Evolutionary conservation across 75 land plant species (phyloP).

Genomic region (Sequoia sempervirens): DNA sequence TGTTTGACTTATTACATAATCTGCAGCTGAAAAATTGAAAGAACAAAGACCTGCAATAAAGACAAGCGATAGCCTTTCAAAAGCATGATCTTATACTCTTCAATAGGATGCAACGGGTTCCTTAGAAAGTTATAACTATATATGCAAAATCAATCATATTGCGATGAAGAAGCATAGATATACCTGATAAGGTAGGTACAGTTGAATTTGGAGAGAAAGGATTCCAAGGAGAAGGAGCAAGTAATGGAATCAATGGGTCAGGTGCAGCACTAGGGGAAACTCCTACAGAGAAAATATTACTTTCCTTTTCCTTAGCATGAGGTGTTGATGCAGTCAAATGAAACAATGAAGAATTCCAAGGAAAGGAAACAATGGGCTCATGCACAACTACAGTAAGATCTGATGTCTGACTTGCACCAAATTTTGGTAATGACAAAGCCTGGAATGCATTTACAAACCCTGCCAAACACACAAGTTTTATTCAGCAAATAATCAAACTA

Average conservation of each 20-base stretch:
- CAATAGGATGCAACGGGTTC: neutral
- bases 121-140: neutral
- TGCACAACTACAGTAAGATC: neutral
- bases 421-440: neutral
- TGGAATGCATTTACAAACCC: constrained; percentile 8
- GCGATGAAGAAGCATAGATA: neutral
- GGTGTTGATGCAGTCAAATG: neutral
- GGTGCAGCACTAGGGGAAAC: constrained; percentile 32
- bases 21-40: constrained; percentile 45
- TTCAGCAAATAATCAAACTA: constrained; percentile 2
- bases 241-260: constrained; percentile 39
- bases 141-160: neutral
- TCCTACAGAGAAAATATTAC: constrained; percentile 16
- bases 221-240: constrained; percentile 45
- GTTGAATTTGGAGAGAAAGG: constrained; percentile 32
- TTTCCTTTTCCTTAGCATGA: constrained; percentile 4
- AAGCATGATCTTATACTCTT: neutral
- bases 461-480: neutral
- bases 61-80: neutral
- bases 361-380: constrained; percentile 6
- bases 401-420: neutral
- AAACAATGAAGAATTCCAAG: constrained; percentile 8
- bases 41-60: constrained; percentile 44
- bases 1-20: constrained; percentile 41
- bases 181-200: constrained; percentile 54